Conservation (phyloP, 2,329 filamentous ascomycete genomes). For the Ophiocordyceps unilateralis region DNA sequence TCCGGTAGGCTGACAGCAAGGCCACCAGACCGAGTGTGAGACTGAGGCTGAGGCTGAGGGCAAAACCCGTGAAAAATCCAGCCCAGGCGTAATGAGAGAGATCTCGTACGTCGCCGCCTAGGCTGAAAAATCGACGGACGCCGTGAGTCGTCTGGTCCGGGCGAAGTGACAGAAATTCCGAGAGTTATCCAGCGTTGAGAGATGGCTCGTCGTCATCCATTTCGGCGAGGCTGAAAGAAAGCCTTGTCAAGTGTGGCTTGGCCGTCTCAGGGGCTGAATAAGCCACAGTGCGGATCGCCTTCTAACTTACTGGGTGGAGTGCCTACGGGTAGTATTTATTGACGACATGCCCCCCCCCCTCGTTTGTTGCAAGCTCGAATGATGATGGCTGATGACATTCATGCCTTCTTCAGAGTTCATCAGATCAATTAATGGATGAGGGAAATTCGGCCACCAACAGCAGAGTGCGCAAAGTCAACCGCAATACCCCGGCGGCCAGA, state of each 20-base stretch:
- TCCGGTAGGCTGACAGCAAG: slow-evolving; percentile 4
- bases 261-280: too few species aligned
- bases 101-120: neutral
- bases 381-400: neutral
- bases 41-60: neutral
- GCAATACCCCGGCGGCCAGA: slow-evolving; percentile 1
- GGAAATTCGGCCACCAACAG: neutral
- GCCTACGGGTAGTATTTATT: too few species aligned
- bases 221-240: too few species aligned
- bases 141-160: too few species aligned
- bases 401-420: neutral
- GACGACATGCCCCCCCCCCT: too few species aligned
- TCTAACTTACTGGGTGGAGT: too few species aligned
- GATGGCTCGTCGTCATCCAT: too few species aligned
- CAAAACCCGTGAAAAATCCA: neutral
- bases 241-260: neutral
- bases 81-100: too few species aligned
- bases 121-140: too few species aligned
- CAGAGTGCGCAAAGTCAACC: slow-evolving; percentile 1
- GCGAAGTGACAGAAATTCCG: neutral
- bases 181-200: neutral
- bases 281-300: too few species aligned
- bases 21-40: too few species aligned
- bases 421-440: neutral
- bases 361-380: neutral